phyloP scores from a whole-genome alignment of 106 monocot genomes.

The Dactylorhiza incarnata region DNA sequence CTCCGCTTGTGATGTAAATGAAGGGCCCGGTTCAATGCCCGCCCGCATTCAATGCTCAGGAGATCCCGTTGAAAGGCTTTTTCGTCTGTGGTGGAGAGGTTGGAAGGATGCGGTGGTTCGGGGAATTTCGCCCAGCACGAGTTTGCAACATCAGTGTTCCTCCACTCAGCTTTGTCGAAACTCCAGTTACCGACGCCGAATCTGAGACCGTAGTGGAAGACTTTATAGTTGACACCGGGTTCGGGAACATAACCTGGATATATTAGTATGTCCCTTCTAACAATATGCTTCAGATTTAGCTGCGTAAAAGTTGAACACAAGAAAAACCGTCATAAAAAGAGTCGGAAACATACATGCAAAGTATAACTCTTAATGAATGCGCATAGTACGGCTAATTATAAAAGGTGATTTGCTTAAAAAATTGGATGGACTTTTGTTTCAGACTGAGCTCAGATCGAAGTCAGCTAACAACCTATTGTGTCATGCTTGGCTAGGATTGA shows the following conservation, averaged over 20 bases:
- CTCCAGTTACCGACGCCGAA: constrained; percentile 87
- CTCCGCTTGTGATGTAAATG: constrained; percentile 63
- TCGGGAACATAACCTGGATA: constrained; percentile 91
- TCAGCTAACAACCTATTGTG: no score
- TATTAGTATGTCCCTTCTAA: constrained; percentile 68
- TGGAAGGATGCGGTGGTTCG: constrained; percentile 74
- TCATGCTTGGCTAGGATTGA: no score
- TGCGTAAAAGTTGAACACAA: constrained; percentile 25
- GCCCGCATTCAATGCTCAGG: constrained; percentile 81
- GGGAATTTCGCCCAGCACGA: constrained; percentile 95
- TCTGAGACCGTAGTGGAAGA: constrained; percentile 90
- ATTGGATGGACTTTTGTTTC: no score
- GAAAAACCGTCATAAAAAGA: neutral
- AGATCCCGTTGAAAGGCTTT: constrained; percentile 48
- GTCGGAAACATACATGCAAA: no score
- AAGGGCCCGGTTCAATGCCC: constrained; percentile 70
- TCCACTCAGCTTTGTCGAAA: constrained; percentile 96
- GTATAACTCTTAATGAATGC: no score
- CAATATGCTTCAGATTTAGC: constrained; percentile 70
- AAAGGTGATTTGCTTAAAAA: no score
- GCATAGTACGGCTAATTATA: no score
- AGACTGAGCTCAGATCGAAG: no score
- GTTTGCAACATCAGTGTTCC: constrained; percentile 65
- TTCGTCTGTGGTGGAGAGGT: constrained; percentile 26
- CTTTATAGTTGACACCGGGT: constrained; percentile 48